phyloP scores from a whole-genome alignment of 2,329 filamentous ascomycete genomes.

The Fusarium clavum region DNA sequence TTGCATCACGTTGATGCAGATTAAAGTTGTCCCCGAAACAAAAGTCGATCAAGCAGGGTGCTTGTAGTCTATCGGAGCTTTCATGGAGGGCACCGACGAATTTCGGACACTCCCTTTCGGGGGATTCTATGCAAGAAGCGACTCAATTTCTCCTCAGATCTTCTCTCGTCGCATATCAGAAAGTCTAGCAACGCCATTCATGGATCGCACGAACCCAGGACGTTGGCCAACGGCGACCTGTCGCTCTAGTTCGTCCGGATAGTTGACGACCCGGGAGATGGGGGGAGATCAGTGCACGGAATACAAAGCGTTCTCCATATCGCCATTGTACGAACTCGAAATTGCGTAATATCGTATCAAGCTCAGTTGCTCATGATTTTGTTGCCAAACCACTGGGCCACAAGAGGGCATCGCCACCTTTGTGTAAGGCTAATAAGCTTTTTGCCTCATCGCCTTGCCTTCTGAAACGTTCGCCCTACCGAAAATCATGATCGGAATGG shows the following conservation, averaged over 20 bases:
- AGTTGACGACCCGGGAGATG: conserved; percentile 17
- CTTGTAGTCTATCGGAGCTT: conserved; percentile 1
- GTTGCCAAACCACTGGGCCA: conserved; percentile 7
- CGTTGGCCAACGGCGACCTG: conserved; percentile 7
- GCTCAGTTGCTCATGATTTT: background rate
- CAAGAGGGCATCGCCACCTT: conserved; percentile 5
- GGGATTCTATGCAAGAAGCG: background rate
- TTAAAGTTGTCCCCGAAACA: conserved; percentile 15
- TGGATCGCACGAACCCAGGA: conserved; percentile 20
- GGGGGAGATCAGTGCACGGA: conserved; percentile 11
- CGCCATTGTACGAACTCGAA: conserved; percentile 2
- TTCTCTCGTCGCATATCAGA: conserved; percentile 41
- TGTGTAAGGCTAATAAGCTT: conserved; percentile 10
- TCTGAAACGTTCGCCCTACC: conserved; percentile 24
- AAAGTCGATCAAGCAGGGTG: conserved; percentile 2
- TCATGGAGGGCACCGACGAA: conserved; percentile 27
- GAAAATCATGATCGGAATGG: conserved; percentile 16
- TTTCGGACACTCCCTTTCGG: conserved; percentile 42
- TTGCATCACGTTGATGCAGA: conserved; percentile 37
- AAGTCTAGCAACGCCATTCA: conserved; percentile 25
- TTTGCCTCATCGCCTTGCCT: conserved; percentile 18
- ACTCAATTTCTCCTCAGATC: conserved; percentile 5
- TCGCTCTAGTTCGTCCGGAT: conserved; percentile 30
- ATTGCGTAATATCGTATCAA: conserved; percentile 15
- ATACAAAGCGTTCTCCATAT: conserved; percentile 12